Evolutionary conservation across 306 rosid genomes (phyloP), one percentile per base, ranked within the genome.

Genomic region (Castanea crenata): DNA sequence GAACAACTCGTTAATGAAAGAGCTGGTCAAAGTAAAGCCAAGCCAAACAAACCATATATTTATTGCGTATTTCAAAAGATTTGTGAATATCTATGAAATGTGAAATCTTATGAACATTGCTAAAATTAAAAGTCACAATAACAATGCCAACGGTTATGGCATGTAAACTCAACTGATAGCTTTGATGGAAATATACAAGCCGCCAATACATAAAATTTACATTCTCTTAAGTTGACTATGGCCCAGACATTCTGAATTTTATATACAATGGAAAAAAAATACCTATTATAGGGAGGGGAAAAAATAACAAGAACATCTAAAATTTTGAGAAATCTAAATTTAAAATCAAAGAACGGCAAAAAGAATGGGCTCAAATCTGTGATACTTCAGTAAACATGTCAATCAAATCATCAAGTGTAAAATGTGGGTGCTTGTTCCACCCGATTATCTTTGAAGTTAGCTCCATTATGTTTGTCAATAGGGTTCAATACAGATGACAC

Each of bases 201-300:
- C 77, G 41, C 71, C 78, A 79, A 49, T 58, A 79, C 84, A 73
- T 31, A 38, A 52, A 71, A 79, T 67, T 25, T 83, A 74, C 76
- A 71, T 72, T 58, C 68, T 76, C 52, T 49, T 49, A 20, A 19
- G 20, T 69, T 11, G 1, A 78, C 78, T 64, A 18, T 74, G 11
- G 9, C 16, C 46, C 46, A 34, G 13, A 32, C 38, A 32, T 2
- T 49, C 54, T 11, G 54, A 49, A 49, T 49, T 49, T 49, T 49
- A 49, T 11, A 49, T 49, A 49, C 54, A 49, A 49, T 12, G 54
- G 54, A 15, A 27, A 25, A 4, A 11, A 14, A 14, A 62, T 1
- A 4, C 7, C 69, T 15, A 63, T 3, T 27, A 27, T 25, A 4
- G 29, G 69, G 14, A 16, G 15, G 69, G 5, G 9, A 49, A 12